phyloP scores from a whole-genome alignment of 305 asterid genomes.

The Solanum hybrid region DNA sequence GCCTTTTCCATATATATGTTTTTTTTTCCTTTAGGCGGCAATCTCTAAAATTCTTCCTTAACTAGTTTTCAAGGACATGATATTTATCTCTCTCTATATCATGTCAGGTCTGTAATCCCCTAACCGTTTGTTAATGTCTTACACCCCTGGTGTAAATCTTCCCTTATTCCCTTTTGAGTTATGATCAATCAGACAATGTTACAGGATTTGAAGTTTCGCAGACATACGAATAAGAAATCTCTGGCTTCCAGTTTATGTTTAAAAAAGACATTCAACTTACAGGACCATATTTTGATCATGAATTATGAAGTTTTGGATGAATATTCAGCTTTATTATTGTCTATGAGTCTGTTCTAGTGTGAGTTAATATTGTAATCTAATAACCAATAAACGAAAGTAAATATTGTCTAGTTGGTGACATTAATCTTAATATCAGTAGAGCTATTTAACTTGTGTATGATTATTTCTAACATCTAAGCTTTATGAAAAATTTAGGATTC shows the following conservation, averaged over 20 bases:
- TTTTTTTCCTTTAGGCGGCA: background rate
- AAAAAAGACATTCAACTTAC: background rate
- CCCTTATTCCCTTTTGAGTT: background rate
- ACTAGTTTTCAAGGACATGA: background rate
- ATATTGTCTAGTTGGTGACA: background rate
- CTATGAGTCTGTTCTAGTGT: background rate
- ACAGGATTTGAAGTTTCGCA: background rate
- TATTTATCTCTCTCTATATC: background rate
- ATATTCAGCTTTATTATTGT: background rate
- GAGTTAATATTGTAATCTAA: background rate
- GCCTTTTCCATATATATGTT: background rate
- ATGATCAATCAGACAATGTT: background rate
- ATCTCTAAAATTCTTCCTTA: background rate
- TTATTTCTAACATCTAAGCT: conserved; percentile 11
- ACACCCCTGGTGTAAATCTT: background rate
- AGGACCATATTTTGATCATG: background rate
- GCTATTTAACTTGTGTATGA: background rate
- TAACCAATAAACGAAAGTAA: background rate
- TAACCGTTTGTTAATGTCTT: background rate
- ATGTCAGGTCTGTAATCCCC: background rate
- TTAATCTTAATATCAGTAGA: background rate
- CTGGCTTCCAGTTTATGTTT: background rate
- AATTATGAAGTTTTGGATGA: background rate
- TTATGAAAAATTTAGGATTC: conserved; percentile 50
- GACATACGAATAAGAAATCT: background rate